Evolutionary conservation across 352 stramenopile genomes (phyloP).

Genomic region (Phytopythium helicoides): DNA sequence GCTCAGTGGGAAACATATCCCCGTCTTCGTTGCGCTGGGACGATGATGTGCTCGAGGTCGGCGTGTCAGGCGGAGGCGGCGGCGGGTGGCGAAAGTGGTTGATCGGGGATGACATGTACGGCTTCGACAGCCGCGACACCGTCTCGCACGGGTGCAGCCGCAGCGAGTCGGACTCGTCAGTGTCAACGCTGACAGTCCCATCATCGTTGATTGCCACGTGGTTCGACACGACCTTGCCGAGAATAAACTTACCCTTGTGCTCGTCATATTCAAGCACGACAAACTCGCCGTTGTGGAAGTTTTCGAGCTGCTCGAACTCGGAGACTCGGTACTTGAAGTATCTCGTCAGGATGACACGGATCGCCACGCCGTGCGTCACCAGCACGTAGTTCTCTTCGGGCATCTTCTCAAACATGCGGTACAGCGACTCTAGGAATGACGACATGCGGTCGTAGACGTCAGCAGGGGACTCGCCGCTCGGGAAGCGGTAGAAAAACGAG

Average conservation of each 20-base stretch:
- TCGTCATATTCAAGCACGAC: slow-evolving; percentile 79
- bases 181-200: slow-evolving; percentile 37
- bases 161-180: slow-evolving; percentile 43
- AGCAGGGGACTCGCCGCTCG: slow-evolving; percentile 81
- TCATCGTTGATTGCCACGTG: slow-evolving; percentile 44
- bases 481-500: slow-evolving; percentile 89
- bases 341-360: slow-evolving; percentile 85
- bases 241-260: slow-evolving; percentile 47
- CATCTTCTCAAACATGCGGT: slow-evolving; percentile 81
- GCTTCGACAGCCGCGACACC: slow-evolving; percentile 39
- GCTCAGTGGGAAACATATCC: slow-evolving; percentile 18
- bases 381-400: slow-evolving; percentile 83
- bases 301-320: slow-evolving; percentile 83
- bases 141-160: slow-evolving; percentile 47
- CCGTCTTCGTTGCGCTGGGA: slow-evolving; percentile 20
- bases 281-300: slow-evolving; percentile 85
- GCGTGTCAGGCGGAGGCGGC: slow-evolving; percentile 22
- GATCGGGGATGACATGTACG: slow-evolving; percentile 58
- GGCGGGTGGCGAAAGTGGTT: slow-evolving; percentile 63
- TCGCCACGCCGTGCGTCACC: slow-evolving; percentile 85
- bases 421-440: slow-evolving; percentile 86
- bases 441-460: slow-evolving; percentile 89
- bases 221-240: slow-evolving; percentile 70
- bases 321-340: slow-evolving; percentile 89
- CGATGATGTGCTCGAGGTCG: slow-evolving; percentile 32